A percentile compares a stretch with the other conserved stretches of the same genome.
Conservation (phyloP, 169 alveolate genomes). For the Plasmodium yoelii region DNA sequence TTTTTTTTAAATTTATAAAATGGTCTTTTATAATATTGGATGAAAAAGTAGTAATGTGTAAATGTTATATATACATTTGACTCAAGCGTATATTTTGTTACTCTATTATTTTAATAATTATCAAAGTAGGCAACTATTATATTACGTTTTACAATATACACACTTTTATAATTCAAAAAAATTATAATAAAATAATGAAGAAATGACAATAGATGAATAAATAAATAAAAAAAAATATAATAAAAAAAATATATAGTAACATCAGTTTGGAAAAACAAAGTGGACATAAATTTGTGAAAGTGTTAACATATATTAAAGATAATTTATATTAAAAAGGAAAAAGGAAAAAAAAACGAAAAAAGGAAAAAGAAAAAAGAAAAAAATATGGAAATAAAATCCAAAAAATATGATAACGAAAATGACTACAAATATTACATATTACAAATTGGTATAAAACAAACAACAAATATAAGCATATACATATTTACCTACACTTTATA, state of each 20-base stretch:
- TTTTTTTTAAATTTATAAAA: too few relatives aligned
- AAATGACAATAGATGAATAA: background rate
- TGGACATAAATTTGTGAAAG: background rate
- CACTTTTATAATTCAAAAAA: background rate
- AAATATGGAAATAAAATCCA: slow-evolving; percentile 30
- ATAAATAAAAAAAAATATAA: background rate
- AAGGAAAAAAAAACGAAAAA: too few relatives aligned
- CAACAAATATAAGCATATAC: background rate
- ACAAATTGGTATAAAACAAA: slow-evolving; percentile 56
- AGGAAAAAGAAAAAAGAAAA: too few relatives aligned
- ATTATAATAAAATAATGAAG: background rate
- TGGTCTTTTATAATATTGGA: too few relatives aligned
- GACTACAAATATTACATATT: slow-evolving; percentile 49
- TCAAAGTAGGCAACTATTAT: too few relatives aligned
- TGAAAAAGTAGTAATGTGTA: too few relatives aligned
- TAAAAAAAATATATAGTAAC: background rate
- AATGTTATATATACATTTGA: too few relatives aligned
- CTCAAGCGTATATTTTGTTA: too few relatives aligned
- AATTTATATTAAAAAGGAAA: too few relatives aligned
- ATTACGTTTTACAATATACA: too few relatives aligned
- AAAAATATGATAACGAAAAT: slow-evolving; percentile 63
- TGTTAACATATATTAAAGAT: too few relatives aligned
- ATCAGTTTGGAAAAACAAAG: background rate
- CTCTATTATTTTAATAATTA: too few relatives aligned
- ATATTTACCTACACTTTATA: background rate